phyloP scores from a whole-genome alignment of 164 flowering plant genomes.

The Aristolochia californica region DNA sequence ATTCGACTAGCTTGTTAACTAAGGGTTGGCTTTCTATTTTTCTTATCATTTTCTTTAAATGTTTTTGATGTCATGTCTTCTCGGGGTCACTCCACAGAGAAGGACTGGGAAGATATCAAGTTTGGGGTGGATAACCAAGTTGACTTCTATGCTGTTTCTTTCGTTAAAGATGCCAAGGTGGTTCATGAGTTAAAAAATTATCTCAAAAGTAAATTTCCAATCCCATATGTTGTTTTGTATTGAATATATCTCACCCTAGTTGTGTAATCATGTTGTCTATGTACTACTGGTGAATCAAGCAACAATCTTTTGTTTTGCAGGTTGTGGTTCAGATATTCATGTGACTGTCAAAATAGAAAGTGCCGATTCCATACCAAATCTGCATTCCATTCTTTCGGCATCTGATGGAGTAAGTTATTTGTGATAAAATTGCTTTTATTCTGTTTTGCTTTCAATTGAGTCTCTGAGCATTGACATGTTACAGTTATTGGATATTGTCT shows the following conservation, averaged over 20 bases:
- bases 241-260: neutral
- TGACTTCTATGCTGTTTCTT: slow-evolving; percentile 97
- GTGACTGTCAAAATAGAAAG: slow-evolving; percentile 91
- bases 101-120: slow-evolving; percentile 99
- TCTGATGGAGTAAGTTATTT: slow-evolving; percentile 79
- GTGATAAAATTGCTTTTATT: neutral
- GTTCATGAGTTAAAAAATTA: slow-evolving; percentile 87
- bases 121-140: slow-evolving; percentile 96
- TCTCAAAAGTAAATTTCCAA: slow-evolving; percentile 51
- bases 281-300: neutral
- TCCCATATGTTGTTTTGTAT: neutral
- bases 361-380: slow-evolving; percentile 93
- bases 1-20: neutral
- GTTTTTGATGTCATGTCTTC: neutral
- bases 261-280: neutral
- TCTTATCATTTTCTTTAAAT: neutral
- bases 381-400: slow-evolving; percentile 79
- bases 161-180: slow-evolving; percentile 95
- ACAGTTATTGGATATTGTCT: neutral
- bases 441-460: neutral
- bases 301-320: slow-evolving; percentile 26
- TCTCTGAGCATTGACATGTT: neutral
- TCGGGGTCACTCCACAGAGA: slow-evolving; percentile 41
- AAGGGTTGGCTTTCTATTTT: neutral
- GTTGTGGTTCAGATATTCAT: slow-evolving; percentile 71